Conservation (phyloP, 2,329 filamentous ascomycete species). For the Fusarium goolgardi region DNA sequence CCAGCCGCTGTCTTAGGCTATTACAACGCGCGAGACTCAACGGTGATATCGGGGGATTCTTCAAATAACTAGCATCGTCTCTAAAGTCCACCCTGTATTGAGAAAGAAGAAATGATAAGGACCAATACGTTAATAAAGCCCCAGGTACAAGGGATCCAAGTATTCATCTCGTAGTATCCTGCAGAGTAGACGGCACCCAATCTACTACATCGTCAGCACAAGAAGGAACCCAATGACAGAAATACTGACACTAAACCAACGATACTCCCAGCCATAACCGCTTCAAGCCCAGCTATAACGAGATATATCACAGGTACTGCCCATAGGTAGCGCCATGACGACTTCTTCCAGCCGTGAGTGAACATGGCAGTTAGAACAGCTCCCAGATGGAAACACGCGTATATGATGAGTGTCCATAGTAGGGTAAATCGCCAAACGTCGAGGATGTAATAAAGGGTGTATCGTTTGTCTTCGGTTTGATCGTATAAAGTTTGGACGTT, state of each 20-base stretch:
- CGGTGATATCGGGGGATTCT: neutral
- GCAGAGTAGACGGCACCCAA: conserved; percentile 83
- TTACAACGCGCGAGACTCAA: neutral
- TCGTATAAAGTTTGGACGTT: conserved; percentile 74
- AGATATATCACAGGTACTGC: conserved; percentile 77
- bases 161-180: conserved; percentile 90
- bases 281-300: conserved; percentile 79
- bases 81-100: conserved; percentile 89
- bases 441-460: conserved; percentile 75
- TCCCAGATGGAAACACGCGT: conserved; percentile 77
- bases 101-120: conserved; percentile 87
- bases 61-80: neutral
- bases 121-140: conserved; percentile 84
- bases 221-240: neutral
- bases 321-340: conserved; percentile 74
- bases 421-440: conserved; percentile 92
- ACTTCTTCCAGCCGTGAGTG: conserved; percentile 72
- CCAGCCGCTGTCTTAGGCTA: neutral
- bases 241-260: conserved; percentile 79
- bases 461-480: conserved; percentile 55
- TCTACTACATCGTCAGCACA: conserved; percentile 56
- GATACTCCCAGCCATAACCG: conserved; percentile 81
- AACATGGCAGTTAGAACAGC: conserved; percentile 77
- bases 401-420: conserved; percentile 86
- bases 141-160: conserved; percentile 94